phyloP scores from a whole-genome alignment of 78 protist species.

The Polysphondylium violaceum region DNA sequence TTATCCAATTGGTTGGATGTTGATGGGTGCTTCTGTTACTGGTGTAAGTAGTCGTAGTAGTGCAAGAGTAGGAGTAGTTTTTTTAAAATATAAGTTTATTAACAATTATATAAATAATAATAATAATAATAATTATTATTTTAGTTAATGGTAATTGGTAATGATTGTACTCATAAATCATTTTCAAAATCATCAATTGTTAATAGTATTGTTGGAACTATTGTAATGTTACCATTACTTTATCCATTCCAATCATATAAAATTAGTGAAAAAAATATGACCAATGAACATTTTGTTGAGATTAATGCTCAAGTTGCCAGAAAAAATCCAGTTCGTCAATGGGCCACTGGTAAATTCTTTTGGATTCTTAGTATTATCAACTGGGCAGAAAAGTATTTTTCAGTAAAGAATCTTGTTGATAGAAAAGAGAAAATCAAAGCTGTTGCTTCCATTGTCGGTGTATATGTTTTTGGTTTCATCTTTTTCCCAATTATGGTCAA shows the following conservation, averaged over 20 bases:
- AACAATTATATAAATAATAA: neutral
- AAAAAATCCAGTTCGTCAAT: conserved; percentile 4
- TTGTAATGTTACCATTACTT: conserved; percentile 63
- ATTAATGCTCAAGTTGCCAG: neutral
- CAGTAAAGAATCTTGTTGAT: conserved; percentile 14
- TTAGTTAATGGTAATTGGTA: conserved; percentile 50
- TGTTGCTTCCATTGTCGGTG: conserved; percentile 39
- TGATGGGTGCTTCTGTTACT: conserved; percentile 71
- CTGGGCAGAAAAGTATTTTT: conserved; percentile 13
- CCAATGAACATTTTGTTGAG: conserved; percentile 1
- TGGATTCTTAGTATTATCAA: conserved; percentile 22
- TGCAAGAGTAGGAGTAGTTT: neutral
- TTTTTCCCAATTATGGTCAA: conserved; percentile 70
- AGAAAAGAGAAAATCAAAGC: conserved; percentile 56
- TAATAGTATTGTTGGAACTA: conserved; percentile 47
- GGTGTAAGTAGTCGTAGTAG: conserved; percentile 49
- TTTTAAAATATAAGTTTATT: neutral
- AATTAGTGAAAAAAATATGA: conserved; percentile 12
- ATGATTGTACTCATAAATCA: conserved; percentile 62
- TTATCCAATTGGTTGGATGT: conserved; percentile 72
- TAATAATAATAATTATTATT: neutral
- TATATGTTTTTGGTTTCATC: conserved; percentile 56
- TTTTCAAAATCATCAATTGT: conserved; percentile 51
- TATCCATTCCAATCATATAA: conserved; percentile 67
- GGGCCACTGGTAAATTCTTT: conserved; percentile 45